phyloP scores from a whole-genome alignment of 2,329 filamentous ascomycete species.

The Aspergillus sojae region DNA sequence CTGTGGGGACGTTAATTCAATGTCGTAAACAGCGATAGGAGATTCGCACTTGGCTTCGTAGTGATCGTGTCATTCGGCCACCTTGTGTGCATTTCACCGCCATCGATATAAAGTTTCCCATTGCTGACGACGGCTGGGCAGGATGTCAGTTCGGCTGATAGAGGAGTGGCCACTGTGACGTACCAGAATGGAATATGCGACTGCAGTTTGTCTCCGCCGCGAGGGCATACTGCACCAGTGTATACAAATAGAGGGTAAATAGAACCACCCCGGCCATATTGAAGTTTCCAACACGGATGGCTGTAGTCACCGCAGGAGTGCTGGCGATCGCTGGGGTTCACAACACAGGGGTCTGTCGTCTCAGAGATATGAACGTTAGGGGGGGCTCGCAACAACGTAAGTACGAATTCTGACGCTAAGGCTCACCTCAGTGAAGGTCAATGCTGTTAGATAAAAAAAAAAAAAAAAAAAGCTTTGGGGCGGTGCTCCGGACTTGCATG shows the following conservation, averaged over 20 bases:
- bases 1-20: neutral
- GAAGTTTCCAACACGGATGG: neutral
- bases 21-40: neutral
- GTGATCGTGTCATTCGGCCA: constrained; percentile 4
- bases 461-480: neutral
- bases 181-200: constrained; percentile 7
- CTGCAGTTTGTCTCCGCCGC: constrained; percentile 1
- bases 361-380: neutral
- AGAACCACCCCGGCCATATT: neutral
- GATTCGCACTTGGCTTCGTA: neutral
- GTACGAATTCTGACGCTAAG: neutral
- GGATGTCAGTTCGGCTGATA: neutral
- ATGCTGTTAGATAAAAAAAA: neutral
- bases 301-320: neutral
- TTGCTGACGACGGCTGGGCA: constrained; percentile 9
- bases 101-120: constrained; percentile 11
- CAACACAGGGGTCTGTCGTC: neutral
- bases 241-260: neutral
- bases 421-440: neutral
- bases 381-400: neutral
- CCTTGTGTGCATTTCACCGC: constrained; percentile 6
- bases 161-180: neutral
- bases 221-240: neutral
- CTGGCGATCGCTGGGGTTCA: neutral
- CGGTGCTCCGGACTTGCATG: no score